phyloP scores from a whole-genome alignment of 352 stramenopile genomes.

The Phytophthora sp. region DNA sequence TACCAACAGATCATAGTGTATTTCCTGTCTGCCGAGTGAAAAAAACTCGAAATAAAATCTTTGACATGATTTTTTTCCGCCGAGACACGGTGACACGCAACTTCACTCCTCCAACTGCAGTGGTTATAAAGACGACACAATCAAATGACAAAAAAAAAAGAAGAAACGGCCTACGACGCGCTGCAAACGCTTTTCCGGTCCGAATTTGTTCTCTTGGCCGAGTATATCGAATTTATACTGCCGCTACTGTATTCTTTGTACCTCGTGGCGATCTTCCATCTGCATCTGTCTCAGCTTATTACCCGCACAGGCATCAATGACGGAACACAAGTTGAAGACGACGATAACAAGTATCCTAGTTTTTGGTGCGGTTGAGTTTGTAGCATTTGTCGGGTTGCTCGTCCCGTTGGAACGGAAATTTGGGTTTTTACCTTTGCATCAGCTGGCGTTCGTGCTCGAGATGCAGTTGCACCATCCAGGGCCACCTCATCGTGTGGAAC shows the following conservation, averaged over 20 bases:
- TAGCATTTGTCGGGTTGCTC: not conserved
- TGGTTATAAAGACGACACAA: not conserved
- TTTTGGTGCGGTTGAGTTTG: not conserved
- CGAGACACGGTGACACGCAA: not conserved
- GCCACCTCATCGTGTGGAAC: too few relatives aligned
- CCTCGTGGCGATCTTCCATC: not conserved
- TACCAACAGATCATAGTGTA: not conserved
- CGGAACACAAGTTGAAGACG: not conserved
- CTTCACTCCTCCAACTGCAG: not conserved
- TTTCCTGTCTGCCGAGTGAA: not conserved
- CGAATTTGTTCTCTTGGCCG: not conserved
- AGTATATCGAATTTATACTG: slow-evolving; percentile 1
- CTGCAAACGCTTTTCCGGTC: not conserved
- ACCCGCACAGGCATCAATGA: slow-evolving; percentile 1
- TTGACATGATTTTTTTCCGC: not conserved
- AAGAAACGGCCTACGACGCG: not conserved
- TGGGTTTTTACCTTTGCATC: slow-evolving; percentile 1
- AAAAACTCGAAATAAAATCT: not conserved
- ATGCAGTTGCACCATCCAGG: not conserved
- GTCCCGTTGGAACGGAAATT: not conserved
- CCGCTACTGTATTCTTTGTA: slow-evolving; percentile 2
- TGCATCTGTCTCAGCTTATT: not conserved
- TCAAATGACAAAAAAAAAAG: not conserved
- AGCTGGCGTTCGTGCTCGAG: not conserved
- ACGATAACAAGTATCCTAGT: not conserved